phyloP scores from a whole-genome alignment of 2,329 filamentous ascomycete species.

The Aureobasidium sp. region DNA sequence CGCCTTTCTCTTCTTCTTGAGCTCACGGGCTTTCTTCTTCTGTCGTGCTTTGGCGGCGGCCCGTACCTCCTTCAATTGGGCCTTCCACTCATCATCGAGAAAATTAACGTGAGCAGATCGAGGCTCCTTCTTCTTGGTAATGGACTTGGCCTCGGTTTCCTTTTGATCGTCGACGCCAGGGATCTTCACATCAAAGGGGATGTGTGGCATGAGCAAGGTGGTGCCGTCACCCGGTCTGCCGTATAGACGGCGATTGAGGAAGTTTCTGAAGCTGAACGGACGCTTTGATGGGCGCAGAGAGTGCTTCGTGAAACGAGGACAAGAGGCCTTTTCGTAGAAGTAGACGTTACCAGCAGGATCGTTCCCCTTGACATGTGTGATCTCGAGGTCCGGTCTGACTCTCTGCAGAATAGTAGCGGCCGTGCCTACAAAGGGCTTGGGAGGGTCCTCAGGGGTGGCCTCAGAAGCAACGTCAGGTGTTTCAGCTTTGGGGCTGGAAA shows the following conservation, averaged over 20 bases:
- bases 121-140: not conserved
- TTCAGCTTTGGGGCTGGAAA: not conserved
- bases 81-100: not conserved
- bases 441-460: not conserved
- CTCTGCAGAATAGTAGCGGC: not conserved
- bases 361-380: not conserved
- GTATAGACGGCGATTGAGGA: not conserved
- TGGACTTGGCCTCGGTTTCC: not conserved
- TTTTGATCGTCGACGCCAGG: not conserved
- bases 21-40: not conserved
- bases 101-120: not conserved
- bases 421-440: not conserved
- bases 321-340: not conserved
- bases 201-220: not conserved
- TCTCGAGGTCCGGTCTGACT: not conserved
- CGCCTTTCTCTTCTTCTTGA: not conserved
- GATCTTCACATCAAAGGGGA: not conserved
- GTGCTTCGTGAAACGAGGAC: not conserved
- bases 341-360: not conserved
- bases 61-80: not conserved
- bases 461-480: not conserved
- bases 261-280: not conserved
- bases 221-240: not conserved
- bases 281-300: conserved; percentile 1
- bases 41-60: not conserved